A percentile compares a stretch with the other conserved stretches of the same genome.
Conservation (phyloP, 176 grass and related monocot genomes). For the Oryza australiensis region DNA sequence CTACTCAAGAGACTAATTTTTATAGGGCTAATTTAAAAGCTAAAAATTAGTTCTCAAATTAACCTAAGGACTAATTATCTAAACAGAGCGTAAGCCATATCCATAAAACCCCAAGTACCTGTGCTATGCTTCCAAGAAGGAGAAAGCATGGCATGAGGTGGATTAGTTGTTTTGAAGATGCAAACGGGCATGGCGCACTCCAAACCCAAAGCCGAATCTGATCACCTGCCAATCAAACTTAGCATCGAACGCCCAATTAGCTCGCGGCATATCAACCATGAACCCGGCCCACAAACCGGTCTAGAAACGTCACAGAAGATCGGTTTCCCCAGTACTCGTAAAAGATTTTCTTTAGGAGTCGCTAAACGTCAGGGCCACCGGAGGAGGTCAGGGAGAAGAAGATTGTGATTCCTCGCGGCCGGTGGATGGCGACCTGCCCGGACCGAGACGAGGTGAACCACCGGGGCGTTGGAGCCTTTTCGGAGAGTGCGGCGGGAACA, state of each 20-base stretch:
- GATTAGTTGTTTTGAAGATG: not conserved
- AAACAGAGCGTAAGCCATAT: no score
- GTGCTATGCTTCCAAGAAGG: not conserved
- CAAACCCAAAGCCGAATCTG: not conserved
- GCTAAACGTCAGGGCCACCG: not conserved
- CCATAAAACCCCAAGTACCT: not conserved
- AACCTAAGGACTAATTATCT: no score
- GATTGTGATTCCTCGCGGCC: constrained; percentile 12
- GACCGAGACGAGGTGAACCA: constrained; percentile 22
- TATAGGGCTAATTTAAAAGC: no score
- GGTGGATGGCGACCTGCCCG: constrained; percentile 39
- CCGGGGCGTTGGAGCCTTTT: not conserved
- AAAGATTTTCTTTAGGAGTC: not conserved
- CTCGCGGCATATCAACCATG: not conserved
- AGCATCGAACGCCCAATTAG: not conserved
- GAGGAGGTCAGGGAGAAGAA: not conserved
- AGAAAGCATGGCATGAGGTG: not conserved
- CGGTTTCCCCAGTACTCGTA: not conserved
- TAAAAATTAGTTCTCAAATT: no score
- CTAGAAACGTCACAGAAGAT: not conserved
- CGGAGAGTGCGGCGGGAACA: constrained; percentile 28
- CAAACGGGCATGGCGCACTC: not conserved
- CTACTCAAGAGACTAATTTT: no score
- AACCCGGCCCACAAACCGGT: not conserved
- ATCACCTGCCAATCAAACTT: not conserved